A percentile compares a stretch with the other conserved stretches of the same genome.
Conservation (phyloP, 1,284 basidiomycete species). For the Pholiota adiposa region DNA sequence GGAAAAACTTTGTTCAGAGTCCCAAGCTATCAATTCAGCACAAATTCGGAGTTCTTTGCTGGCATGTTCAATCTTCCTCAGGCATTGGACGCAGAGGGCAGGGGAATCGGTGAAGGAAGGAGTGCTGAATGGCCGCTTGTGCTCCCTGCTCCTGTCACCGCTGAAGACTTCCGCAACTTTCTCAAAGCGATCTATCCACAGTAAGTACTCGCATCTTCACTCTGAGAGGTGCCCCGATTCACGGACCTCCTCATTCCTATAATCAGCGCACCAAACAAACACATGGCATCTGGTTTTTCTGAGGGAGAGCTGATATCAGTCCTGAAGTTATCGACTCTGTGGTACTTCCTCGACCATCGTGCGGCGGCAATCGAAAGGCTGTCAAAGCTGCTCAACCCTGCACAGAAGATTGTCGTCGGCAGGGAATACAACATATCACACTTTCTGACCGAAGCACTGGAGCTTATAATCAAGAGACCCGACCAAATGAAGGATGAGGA, state of each 20-base stretch:
- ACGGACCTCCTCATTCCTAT: background rate
- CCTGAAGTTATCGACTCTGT: slow-evolving; percentile 26
- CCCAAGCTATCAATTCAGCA: background rate
- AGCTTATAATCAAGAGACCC: background rate
- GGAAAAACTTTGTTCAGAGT: background rate
- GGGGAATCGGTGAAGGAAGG: background rate
- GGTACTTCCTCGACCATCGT: slow-evolving; percentile 24
- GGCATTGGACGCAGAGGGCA: background rate
- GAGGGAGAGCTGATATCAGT: slow-evolving; percentile 27
- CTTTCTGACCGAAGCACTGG: background rate
- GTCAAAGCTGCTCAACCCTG: background rate
- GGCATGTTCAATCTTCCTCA: background rate
- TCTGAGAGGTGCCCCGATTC: background rate
- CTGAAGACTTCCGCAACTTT: background rate
- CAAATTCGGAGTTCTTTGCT: background rate
- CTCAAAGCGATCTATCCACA: slow-evolving; percentile 1
- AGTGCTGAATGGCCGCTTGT: background rate
- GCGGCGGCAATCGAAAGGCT: slow-evolving; percentile 18
- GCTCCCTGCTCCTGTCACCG: background rate
- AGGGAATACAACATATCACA: background rate
- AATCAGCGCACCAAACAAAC: slow-evolving; percentile 3
- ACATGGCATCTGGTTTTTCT: too few species aligned
- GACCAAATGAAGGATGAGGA: background rate
- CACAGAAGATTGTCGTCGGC: background rate
- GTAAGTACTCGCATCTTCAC: background rate